Base-by-base conservation (phyloP, 768 basidiomycete genomes). In the Mycena galericulata region DNA sequence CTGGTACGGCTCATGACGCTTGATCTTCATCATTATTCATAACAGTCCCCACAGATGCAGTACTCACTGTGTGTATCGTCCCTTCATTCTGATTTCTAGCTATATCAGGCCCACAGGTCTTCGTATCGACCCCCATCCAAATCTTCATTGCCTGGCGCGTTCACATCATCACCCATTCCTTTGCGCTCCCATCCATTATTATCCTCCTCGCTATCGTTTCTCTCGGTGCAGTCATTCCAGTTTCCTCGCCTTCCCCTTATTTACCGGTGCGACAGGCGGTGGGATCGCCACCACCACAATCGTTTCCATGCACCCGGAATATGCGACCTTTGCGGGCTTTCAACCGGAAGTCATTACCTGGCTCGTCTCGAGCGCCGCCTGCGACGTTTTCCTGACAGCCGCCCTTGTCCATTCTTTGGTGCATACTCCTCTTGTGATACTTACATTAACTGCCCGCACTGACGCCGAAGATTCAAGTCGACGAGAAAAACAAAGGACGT, bases 81-180 rank as follows among this genome's bases (percentile, higher is more conserved):
- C 40, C 29, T n/a, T 4, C 6, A 17, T 56, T n/a, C 20, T 8
- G 2, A 22, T 17, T 8, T 0, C 17, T 10, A 36, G 22, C 8
- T 40, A 4, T 32, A 22, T 1, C 30, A 20, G 26, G 64, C 4
- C 15, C n/a, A 18, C 34, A 73, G 72, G 72, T 71, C 22, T 51
- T 59, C 4, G 62, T 73, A 47, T 73, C 72, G 7, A 73, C 70
- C 2, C 72, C 72, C 11, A 38, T 73, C 22, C 72, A 73, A 41
- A 58, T 73, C 8, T 73, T 73, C 55, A 34, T 69, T 20, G 69
- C 69, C 7, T 73, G 67, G 66, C 47, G 72, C 36, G 17, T 71
- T 1, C 26, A 56, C 47, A 20, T 40, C 1, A 22, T 71, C 22
- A 71, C 61, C 0, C 20, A 51, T 3, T 59, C 50, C 5, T 38